These are phyloP conservation scores for Metarhizium rileyi DNA, from an alignment of 2,329 filamentous ascomycete species.

Conservation along the genomic window DNA sequence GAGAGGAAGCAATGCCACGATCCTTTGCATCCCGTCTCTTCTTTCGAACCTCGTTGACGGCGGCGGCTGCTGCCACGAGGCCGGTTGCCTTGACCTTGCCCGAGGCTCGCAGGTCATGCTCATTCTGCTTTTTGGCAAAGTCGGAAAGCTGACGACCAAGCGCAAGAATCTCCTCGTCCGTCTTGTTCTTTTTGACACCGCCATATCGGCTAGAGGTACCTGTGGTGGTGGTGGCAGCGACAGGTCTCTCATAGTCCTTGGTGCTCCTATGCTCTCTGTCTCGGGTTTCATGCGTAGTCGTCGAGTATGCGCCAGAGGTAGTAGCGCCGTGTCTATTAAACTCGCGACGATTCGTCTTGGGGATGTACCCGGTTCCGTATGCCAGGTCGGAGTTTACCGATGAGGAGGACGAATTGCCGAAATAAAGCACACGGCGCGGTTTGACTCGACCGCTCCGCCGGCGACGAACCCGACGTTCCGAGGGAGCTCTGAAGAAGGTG, in stretches of 20 bases:
- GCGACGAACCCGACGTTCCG: slow-evolving; percentile 38
- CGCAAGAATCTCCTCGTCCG: slow-evolving; percentile 48
- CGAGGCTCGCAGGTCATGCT: slow-evolving; percentile 34
- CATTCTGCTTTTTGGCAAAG: slow-evolving; percentile 41
- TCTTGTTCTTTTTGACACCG: slow-evolving; percentile 25
- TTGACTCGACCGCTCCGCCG: slow-evolving; percentile 33
- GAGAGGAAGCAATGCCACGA: slow-evolving; percentile 32
- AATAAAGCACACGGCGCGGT: slow-evolving; percentile 45
- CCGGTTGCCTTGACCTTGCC: slow-evolving; percentile 19
- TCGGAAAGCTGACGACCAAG: slow-evolving; percentile 45
- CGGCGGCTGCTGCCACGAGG: slow-evolving; percentile 29
- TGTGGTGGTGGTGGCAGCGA: neutral
- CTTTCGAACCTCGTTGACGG: slow-evolving; percentile 31
- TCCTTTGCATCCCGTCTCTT: slow-evolving; percentile 23
- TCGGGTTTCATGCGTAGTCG: neutral
- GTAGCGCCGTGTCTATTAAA: slow-evolving; percentile 8
- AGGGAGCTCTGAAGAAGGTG: slow-evolving; percentile 54
- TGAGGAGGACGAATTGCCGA: slow-evolving; percentile 55
- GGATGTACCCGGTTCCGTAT: slow-evolving; percentile 53
- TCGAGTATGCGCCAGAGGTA: slow-evolving; percentile 1
- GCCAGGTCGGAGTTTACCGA: slow-evolving; percentile 60
- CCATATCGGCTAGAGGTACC: slow-evolving; percentile 1
- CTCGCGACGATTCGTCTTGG: slow-evolving; percentile 23
- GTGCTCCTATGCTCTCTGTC: neutral
- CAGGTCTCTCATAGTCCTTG: neutral